Conservation (phyloP, 1,284 basidiomycete genomes). For the Rhodotorula sp. region DNA sequence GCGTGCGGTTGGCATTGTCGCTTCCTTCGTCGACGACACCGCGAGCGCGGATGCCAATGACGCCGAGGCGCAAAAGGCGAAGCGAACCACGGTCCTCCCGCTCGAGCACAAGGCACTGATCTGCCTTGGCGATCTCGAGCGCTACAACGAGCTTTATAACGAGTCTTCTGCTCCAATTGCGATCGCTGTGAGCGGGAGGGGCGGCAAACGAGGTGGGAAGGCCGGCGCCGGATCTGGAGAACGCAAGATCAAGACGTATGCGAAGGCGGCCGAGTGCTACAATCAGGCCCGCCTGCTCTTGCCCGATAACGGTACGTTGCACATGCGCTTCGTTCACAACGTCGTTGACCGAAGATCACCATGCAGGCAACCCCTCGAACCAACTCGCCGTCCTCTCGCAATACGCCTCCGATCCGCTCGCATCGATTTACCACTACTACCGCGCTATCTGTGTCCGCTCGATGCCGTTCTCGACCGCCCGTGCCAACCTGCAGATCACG, state of each 20-base stretch:
- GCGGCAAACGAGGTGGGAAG: conserved; percentile 41
- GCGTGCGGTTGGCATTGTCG: conserved; percentile 60
- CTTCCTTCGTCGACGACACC: conserved; percentile 42
- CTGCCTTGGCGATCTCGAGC: conserved; percentile 87
- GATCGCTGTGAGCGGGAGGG: conserved; percentile 1
- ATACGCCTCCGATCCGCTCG: conserved; percentile 78
- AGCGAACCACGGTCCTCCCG: conserved; percentile 58
- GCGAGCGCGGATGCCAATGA: background rate
- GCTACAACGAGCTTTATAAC: conserved; percentile 87
- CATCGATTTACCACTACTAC: conserved; percentile 81
- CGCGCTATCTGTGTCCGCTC: conserved; percentile 81
- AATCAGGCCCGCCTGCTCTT: conserved; percentile 74
- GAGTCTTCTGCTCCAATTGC: conserved; percentile 50
- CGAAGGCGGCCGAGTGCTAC: conserved; percentile 74
- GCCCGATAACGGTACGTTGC: conserved; percentile 60
- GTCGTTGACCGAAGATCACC: background rate
- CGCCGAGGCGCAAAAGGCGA: conserved; percentile 57
- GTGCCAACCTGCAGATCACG: conserved; percentile 75
- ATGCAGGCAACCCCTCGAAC: conserved; percentile 81
- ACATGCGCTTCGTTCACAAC: background rate
- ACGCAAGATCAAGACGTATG: conserved; percentile 58
- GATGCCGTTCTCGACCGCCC: conserved; percentile 77
- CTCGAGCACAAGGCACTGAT: conserved; percentile 82
- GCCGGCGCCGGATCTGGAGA: conserved; percentile 3
- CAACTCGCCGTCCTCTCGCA: conserved; percentile 90